Percentiles rank a stretch among this genome's conserved stretches.
These are phyloP conservation scores for Entomortierella parvispora DNA, from an alignment of 192 early-diverging fungal genomes.

Conservation along the genomic window DNA sequence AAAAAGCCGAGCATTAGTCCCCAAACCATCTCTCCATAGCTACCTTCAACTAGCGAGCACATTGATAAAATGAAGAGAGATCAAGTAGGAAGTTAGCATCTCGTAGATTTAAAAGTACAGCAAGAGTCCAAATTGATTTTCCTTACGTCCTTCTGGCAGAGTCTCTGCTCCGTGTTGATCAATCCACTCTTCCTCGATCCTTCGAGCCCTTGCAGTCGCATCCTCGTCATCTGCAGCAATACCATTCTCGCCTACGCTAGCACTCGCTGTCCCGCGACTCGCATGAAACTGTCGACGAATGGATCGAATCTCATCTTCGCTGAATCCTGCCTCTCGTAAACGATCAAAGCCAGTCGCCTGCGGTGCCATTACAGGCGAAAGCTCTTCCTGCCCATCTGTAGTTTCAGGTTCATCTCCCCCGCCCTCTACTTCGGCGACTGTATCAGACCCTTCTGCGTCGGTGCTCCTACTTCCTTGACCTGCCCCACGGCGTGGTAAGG, in stretches of 20 bases:
- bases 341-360: conserved; percentile 65
- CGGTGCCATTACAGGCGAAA: conserved; percentile 47
- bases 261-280: conserved; percentile 51
- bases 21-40: conserved; percentile 65
- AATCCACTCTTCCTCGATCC: conserved; percentile 68
- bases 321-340: conserved; percentile 65
- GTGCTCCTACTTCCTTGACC: neutral
- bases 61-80: neutral
- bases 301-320: conserved; percentile 64
- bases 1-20: conserved; percentile 68
- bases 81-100: too few relatives aligned
- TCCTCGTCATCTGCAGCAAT: conserved; percentile 42
- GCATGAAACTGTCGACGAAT: conserved; percentile 66
- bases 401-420: neutral
- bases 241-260: conserved; percentile 43
- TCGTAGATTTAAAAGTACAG: too few relatives aligned
- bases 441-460: neutral
- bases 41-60: conserved; percentile 48
- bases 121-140: neutral
- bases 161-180: conserved; percentile 62
- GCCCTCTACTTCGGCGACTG: neutral
- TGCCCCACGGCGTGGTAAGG: conserved; percentile 9
- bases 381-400: conserved; percentile 17
- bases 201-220: conserved; percentile 29
- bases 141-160: conserved; percentile 67